Evolutionary conservation across 2,329 filamentous ascomycete species (phyloP).

Genomic region (Whalleya microplaca): DNA sequence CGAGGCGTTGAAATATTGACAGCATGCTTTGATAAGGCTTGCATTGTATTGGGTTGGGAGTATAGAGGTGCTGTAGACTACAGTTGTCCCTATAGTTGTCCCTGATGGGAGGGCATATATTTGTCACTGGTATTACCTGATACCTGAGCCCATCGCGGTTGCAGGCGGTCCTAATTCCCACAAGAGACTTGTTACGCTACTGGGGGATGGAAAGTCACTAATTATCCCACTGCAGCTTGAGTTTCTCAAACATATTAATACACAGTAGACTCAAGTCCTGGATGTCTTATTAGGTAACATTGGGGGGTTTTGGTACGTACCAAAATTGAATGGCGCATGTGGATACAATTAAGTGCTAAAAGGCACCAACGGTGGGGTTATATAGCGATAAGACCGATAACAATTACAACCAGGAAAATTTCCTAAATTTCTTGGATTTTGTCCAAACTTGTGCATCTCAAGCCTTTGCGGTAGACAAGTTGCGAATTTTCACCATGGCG

Average conservation of each 20-base stretch:
- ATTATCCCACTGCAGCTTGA: not conserved
- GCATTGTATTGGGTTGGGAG: not conserved
- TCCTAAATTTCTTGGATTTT: constrained; percentile 25
- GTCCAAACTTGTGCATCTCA: constrained; percentile 16
- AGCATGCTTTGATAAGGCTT: not conserved
- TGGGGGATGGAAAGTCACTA: not conserved
- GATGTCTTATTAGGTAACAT: not conserved
- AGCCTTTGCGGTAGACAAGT: constrained; percentile 8
- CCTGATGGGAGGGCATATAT: not conserved
- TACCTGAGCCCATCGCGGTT: not conserved
- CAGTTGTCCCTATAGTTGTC: not conserved
- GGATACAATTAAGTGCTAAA: constrained; percentile 8
- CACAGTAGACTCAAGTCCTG: not conserved
- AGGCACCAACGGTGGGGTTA: constrained; percentile 30
- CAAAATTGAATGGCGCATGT: not conserved
- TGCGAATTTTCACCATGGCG: constrained; percentile 47
- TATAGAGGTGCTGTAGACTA: not conserved
- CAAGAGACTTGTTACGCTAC: not conserved
- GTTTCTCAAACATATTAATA: not conserved
- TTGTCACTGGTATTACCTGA: not conserved
- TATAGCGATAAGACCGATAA: constrained; percentile 35
- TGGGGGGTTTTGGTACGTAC: not conserved
- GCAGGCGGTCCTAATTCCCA: not conserved
- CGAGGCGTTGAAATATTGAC: not conserved
- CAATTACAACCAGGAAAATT: constrained; percentile 32